Percentiles rank a stretch among this genome's conserved stretches.
These are phyloP conservation scores for Trichophyton verrucosum DNA, from an alignment of 2,329 filamentous ascomycete species.

Conservation along the genomic window DNA sequence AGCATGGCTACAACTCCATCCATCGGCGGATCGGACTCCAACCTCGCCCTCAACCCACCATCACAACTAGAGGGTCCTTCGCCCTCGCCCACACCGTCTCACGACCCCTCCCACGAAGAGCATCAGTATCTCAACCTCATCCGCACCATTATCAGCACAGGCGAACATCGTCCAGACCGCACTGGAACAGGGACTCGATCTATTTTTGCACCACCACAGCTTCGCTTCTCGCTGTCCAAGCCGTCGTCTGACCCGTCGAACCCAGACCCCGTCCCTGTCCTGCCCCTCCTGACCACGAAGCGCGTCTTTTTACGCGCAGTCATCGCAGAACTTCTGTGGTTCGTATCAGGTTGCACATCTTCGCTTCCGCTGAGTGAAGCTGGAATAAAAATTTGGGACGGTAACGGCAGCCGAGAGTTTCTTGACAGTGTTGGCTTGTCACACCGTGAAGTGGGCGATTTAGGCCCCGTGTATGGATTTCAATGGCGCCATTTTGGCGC, in stretches of 20 bases:
- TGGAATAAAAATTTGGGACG: slow-evolving; percentile 96
- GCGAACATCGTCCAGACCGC: slow-evolving; percentile 80
- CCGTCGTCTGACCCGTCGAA: slow-evolving; percentile 22
- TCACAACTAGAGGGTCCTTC: background rate
- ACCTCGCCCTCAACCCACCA: background rate
- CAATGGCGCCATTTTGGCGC: slow-evolving; percentile 98
- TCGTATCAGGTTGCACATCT: slow-evolving; percentile 73
- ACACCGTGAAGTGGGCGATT: slow-evolving; percentile 73
- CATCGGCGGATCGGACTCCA: background rate
- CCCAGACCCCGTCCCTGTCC: slow-evolving; percentile 43
- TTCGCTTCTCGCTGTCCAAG: slow-evolving; percentile 73
- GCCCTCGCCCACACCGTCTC: slow-evolving; percentile 10
- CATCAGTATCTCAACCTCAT: slow-evolving; percentile 88
- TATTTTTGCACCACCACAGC: slow-evolving; percentile 72
- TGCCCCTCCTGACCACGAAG: slow-evolving; percentile 93
- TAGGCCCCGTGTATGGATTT: slow-evolving; percentile 95
- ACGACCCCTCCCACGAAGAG: slow-evolving; percentile 57
- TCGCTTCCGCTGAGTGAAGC: slow-evolving; percentile 62
- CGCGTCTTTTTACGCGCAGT: slow-evolving; percentile 88
- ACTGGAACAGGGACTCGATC: slow-evolving; percentile 90
- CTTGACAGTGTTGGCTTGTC: slow-evolving; percentile 73
- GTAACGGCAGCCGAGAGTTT: slow-evolving; percentile 82
- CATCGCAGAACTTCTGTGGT: slow-evolving; percentile 90
- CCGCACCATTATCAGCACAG: slow-evolving; percentile 64
- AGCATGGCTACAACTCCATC: background rate